A percentile compares a stretch with the other conserved stretches of the same genome.
These are phyloP conservation scores for Passiflora organensis DNA, from an alignment of 345 rosid genomes.

Conservation along the genomic window DNA sequence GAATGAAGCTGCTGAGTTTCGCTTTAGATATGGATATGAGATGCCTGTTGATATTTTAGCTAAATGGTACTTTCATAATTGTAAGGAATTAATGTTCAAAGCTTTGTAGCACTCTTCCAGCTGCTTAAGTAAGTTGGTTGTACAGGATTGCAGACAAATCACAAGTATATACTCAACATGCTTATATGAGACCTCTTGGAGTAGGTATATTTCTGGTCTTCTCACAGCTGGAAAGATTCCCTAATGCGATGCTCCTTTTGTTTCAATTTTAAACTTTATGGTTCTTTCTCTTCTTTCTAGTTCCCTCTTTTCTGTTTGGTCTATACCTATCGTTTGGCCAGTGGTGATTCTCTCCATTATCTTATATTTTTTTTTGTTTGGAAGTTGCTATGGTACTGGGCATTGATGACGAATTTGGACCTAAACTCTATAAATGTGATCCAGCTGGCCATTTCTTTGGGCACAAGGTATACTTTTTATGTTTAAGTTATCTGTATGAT, in stretches of 20 bases:
- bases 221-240: neutral
- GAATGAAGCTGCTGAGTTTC: slow-evolving; percentile 98
- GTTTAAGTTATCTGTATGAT: no score
- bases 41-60: slow-evolving; percentile 94
- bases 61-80: slow-evolving; percentile 40
- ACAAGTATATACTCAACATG: slow-evolving; percentile 97
- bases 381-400: slow-evolving; percentile 97
- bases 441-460: slow-evolving; percentile 99
- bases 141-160: slow-evolving; percentile 96
- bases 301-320: neutral
- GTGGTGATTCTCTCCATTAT: neutral
- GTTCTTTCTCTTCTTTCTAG: neutral
- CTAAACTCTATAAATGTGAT: slow-evolving; percentile 90
- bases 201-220: slow-evolving; percentile 55
- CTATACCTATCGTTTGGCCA: neutral
- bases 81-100: no score
- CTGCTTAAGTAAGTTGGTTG: no score
- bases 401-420: slow-evolving; percentile 93
- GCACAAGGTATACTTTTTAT: slow-evolving; percentile 62
- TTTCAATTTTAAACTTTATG: neutral
- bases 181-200: slow-evolving; percentile 99
- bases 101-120: neutral
- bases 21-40: slow-evolving; percentile 90
- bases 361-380: slow-evolving; percentile 11
- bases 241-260: neutral